A percentile compares a stretch with the other conserved stretches of the same genome.
These are phyloP conservation scores for Cardiospermum halicacabum DNA, from an alignment of 345 rosid genomes.

Conservation along the genomic window DNA sequence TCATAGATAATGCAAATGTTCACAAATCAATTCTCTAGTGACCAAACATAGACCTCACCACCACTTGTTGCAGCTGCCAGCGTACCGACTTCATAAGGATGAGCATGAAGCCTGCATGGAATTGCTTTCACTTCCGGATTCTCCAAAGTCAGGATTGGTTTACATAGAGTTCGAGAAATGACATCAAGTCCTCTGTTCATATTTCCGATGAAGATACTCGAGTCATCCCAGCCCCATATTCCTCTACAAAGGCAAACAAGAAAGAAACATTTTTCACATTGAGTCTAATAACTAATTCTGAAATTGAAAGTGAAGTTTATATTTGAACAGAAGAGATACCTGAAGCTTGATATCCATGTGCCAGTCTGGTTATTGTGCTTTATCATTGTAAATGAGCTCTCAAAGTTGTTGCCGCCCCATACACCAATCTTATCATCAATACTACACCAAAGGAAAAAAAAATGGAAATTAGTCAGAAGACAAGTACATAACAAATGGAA, in stretches of 20 bases:
- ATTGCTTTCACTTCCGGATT: slow-evolving; percentile 50
- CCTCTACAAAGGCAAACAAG: slow-evolving; percentile 37
- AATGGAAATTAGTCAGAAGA: slow-evolving; percentile 2
- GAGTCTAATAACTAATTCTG: not conserved
- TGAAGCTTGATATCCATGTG: slow-evolving; percentile 69
- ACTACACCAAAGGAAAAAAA: slow-evolving; percentile 31
- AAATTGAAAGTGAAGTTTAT: not conserved
- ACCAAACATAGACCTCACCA: slow-evolving; percentile 76
- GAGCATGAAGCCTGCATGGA: slow-evolving; percentile 65
- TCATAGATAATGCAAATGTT: not conserved
- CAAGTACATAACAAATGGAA: not conserved
- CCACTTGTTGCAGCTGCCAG: slow-evolving; percentile 69
- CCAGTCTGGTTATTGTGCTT: slow-evolving; percentile 57
- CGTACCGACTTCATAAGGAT: slow-evolving; percentile 60
- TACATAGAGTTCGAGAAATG: slow-evolving; percentile 34
- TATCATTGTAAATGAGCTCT: slow-evolving; percentile 36
- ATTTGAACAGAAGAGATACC: slow-evolving; percentile 30
- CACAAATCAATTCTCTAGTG: slow-evolving; percentile 19
- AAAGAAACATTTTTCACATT: not conserved
- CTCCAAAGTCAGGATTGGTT: slow-evolving; percentile 34
- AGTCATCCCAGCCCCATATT: slow-evolving; percentile 95
- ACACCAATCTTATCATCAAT: slow-evolving; percentile 53
- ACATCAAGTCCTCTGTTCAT: slow-evolving; percentile 60
- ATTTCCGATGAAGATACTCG: slow-evolving; percentile 56
- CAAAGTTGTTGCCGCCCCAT: slow-evolving; percentile 48